Percentiles rank a stretch among this genome's conserved stretches.
These are phyloP conservation scores for Syncephalis plumigaleata DNA, from an alignment of 371 early-diverging fungal species.

Conservation along the genomic window DNA sequence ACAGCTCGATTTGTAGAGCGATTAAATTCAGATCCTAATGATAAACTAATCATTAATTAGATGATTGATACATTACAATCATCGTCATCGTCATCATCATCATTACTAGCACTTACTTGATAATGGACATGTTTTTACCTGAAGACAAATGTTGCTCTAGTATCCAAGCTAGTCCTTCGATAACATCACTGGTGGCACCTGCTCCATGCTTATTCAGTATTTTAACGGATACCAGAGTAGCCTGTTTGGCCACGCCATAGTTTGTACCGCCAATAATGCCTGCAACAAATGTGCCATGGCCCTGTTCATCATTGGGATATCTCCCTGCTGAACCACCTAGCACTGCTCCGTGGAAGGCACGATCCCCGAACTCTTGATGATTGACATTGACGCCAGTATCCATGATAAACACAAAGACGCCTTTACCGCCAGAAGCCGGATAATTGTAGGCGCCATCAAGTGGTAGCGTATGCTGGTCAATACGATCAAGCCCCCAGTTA, in stretches of 20 bases:
- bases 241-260: slow-evolving; percentile 23
- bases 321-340: slow-evolving; percentile 16
- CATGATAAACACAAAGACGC: slow-evolving; percentile 59
- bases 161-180: not conserved
- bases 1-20: slow-evolving; percentile 26
- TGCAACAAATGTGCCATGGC: slow-evolving; percentile 33
- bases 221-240: slow-evolving; percentile 80
- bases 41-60: slow-evolving; percentile 4
- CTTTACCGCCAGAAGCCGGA: slow-evolving; percentile 21
- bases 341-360: slow-evolving; percentile 35
- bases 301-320: slow-evolving; percentile 19
- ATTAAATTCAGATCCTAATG: slow-evolving; percentile 18
- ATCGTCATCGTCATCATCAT: too few relatives aligned
- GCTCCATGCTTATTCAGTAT: slow-evolving; percentile 1
- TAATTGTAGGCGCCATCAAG: slow-evolving; percentile 4
- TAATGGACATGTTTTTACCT: not conserved
- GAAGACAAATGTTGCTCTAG: not conserved
- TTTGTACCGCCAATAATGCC: slow-evolving; percentile 33
- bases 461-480: not conserved
- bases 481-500: not conserved
- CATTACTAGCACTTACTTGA: not conserved
- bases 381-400: slow-evolving; percentile 59
- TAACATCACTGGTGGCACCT: not conserved
- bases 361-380: slow-evolving; percentile 59
- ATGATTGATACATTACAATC: slow-evolving; percentile 1